Percentiles rank a stretch among this genome's conserved stretches.
Evolutionary conservation across 768 basidiomycete species (phyloP).

Genomic region (Lactarius sp.): DNA sequence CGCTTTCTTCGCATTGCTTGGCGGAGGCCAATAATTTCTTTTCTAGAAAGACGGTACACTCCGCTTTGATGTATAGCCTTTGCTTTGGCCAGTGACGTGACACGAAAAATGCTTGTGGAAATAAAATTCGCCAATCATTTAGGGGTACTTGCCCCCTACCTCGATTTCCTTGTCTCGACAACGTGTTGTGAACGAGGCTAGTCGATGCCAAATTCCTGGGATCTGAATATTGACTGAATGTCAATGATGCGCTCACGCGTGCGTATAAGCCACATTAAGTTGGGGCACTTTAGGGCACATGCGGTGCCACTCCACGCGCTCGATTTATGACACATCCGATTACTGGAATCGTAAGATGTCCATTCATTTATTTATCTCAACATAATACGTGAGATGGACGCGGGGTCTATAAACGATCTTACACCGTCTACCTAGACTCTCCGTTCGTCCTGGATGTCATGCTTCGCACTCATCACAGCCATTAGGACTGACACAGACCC

Average conservation of each 20-base stretch:
- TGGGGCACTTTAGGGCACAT: constrained; percentile 7
- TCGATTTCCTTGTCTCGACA: background rate
- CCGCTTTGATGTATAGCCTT: constrained; percentile 3
- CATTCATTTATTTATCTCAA: constrained; percentile 7
- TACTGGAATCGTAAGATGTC: constrained; percentile 7
- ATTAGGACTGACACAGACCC: background rate
- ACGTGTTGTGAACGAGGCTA: constrained; percentile 24
- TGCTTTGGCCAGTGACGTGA: constrained; percentile 5
- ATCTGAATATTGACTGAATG: background rate
- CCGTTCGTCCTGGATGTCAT: constrained; percentile 6
- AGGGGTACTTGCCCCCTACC: constrained; percentile 2
- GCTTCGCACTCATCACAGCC: constrained; percentile 3
- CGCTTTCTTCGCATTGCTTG: constrained; percentile 4
- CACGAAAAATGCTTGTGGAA: constrained; percentile 4
- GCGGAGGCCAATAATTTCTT: background rate
- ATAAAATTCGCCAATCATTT: constrained; percentile 3
- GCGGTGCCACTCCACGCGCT: constrained; percentile 15
- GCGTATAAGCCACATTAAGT: constrained; percentile 16
- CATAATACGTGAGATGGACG: constrained; percentile 16
- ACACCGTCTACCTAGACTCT: background rate
- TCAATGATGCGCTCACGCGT: background rate
- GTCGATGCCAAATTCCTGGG: constrained; percentile 14
- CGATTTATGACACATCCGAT: constrained; percentile 15
- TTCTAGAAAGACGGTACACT: constrained; percentile 11
- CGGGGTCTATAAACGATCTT: constrained; percentile 15